These are phyloP conservation scores for Cytidiella melzeri DNA, from an alignment of 768 basidiomycete species.

Conservation along the genomic window DNA sequence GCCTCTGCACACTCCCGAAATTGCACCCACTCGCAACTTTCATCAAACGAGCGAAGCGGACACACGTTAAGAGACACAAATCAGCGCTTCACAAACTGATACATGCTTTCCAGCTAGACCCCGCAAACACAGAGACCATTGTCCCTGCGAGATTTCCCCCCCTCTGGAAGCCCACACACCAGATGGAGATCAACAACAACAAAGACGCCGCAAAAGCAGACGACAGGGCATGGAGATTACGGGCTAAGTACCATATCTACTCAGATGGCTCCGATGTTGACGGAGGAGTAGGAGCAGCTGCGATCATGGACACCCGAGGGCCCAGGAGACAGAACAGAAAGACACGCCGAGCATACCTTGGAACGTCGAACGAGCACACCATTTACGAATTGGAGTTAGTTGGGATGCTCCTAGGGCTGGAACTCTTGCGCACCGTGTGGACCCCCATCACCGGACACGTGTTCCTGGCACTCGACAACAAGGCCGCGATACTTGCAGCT, in stretches of 20 bases:
- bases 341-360: slow-evolving; percentile 4
- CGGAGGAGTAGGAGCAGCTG: no score
- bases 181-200: not conserved
- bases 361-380: no score
- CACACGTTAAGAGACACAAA: slow-evolving; percentile 12
- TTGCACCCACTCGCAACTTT: slow-evolving; percentile 15
- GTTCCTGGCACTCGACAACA: no score
- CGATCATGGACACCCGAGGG: not conserved
- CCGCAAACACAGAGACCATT: no score
- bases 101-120: no score
- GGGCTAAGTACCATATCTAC: no score
- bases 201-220: slow-evolving; percentile 8
- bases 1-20: slow-evolving; percentile 16
- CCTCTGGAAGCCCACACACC: slow-evolving; percentile 7
- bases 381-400: slow-evolving; percentile 21
- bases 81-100: slow-evolving; percentile 14
- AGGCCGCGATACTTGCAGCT: slow-evolving; percentile 1
- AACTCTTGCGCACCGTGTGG: slow-evolving; percentile 21
- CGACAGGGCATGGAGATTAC: no score
- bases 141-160: no score
- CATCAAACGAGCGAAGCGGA: slow-evolving; percentile 3
- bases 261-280: no score
- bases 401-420: slow-evolving; percentile 21
- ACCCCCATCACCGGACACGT: not conserved
- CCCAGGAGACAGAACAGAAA: slow-evolving; percentile 18